These are phyloP conservation scores for Achaetomium macrosporum DNA, from an alignment of 2,329 filamentous ascomycete genomes.

Conservation along the genomic window DNA sequence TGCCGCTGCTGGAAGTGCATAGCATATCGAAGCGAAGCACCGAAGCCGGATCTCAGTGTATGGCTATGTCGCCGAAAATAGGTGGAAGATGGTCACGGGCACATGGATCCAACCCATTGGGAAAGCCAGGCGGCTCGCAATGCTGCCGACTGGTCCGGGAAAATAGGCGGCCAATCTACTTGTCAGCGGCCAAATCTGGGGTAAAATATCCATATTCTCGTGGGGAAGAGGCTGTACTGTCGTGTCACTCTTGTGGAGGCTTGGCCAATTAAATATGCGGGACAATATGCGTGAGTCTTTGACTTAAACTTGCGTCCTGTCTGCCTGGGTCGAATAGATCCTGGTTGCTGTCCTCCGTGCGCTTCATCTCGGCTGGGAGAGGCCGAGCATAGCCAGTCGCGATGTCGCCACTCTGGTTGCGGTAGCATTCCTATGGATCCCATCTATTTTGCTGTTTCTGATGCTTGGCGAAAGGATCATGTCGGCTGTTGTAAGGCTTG, in stretches of 20 bases:
- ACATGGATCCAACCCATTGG: constrained; percentile 19
- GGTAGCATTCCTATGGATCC: constrained; percentile 8
- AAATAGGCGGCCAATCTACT: constrained; percentile 18
- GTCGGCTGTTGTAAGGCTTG: background rate
- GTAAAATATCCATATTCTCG: constrained; percentile 21
- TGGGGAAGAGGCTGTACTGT: constrained; percentile 14
- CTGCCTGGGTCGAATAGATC: background rate
- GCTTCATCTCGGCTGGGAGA: constrained; percentile 7
- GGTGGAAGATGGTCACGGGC: background rate
- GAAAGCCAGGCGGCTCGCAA: constrained; percentile 16
- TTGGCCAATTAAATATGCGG: constrained; percentile 9
- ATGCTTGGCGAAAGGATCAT: constrained; percentile 5
- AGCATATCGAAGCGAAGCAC: constrained; percentile 4
- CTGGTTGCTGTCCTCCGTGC: background rate
- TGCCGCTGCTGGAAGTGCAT: background rate
- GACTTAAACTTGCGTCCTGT: constrained; percentile 1
- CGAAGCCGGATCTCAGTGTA: no score
- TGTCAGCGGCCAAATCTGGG: constrained; percentile 25
- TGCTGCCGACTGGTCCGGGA: constrained; percentile 26
- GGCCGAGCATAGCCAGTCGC: background rate
- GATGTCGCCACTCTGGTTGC: constrained; percentile 7
- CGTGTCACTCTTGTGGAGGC: background rate
- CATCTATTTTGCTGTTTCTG: constrained; percentile 8
- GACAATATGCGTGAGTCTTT: background rate
- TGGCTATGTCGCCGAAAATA: background rate